Conservation (phyloP, 179 eudicot genomes). For the Heliamphora pulchella region DNA sequence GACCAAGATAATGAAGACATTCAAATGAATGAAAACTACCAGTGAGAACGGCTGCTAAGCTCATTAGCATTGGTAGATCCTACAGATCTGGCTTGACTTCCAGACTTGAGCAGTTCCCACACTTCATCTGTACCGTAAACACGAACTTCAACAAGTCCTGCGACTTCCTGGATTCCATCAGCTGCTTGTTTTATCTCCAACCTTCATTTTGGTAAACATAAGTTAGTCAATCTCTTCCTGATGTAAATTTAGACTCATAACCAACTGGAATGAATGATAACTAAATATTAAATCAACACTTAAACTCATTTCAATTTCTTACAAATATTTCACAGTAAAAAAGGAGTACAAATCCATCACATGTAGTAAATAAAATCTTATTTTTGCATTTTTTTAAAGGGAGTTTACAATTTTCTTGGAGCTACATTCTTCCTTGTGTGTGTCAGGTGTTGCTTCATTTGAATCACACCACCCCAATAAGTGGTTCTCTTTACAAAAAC, state of each 20-base stretch:
- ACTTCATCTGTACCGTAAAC: slow-evolving; percentile 70
- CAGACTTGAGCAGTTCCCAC: slow-evolving; percentile 82
- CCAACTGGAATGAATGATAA: neutral
- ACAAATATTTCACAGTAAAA: too few species aligned
- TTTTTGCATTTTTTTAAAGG: too few species aligned
- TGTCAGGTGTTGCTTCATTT: too few species aligned
- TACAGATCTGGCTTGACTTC: slow-evolving; percentile 81
- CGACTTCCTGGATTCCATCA: slow-evolving; percentile 93
- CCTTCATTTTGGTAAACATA: slow-evolving; percentile 27
- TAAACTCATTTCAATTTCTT: neutral
- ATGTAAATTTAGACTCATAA: neutral
- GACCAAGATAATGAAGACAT: neutral
- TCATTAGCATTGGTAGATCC: slow-evolving; percentile 96
- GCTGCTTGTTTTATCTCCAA: slow-evolving; percentile 88
- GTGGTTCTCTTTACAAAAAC: too few species aligned
- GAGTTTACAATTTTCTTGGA: too few species aligned
- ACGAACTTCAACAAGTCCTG: slow-evolving; percentile 80
- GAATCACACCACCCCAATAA: too few species aligned
- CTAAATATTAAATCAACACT: neutral
- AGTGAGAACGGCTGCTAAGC: slow-evolving; percentile 94
- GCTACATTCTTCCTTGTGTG: too few species aligned
- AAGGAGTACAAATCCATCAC: too few species aligned
- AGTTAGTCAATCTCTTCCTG: neutral
- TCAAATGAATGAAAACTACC: slow-evolving; percentile 35
- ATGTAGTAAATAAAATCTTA: too few species aligned